Evolutionary conservation across 257 asterid genomes (phyloP).

Genomic region (Agastache rugosa): DNA sequence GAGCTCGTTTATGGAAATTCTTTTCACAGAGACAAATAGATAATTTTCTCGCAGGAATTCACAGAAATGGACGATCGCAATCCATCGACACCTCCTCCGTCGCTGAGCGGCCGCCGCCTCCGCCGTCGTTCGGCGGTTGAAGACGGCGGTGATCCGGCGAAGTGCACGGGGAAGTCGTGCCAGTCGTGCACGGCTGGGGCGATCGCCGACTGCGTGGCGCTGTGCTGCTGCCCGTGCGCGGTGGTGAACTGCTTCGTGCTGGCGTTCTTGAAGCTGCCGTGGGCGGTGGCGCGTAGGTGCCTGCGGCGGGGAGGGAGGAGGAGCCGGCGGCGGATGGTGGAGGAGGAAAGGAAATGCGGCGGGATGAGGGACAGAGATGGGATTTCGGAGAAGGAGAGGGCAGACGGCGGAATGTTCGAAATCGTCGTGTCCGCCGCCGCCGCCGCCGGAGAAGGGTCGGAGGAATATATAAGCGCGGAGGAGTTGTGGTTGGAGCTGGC

Average conservation of each 20-base stretch:
- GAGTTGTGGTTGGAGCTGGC: conserved; percentile 68
- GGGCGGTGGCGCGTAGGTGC: conserved; percentile 72
- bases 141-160: conserved; percentile 47
- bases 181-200: conserved; percentile 84
- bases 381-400: conserved; percentile 45
- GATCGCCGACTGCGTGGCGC: conserved; percentile 95
- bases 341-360: conserved; percentile 38
- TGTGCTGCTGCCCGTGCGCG: conserved; percentile 95
- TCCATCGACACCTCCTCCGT: conserved; percentile 37
- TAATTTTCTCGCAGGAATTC: neutral
- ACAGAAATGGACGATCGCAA: conserved; percentile 34
- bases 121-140: conserved; percentile 42
- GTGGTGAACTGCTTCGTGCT: conserved; percentile 71
- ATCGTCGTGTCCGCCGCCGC: conserved; percentile 27
- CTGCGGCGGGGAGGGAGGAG: conserved; percentile 44
- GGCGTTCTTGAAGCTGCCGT: conserved; percentile 78
- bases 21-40: neutral
- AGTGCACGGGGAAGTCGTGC: conserved; percentile 78
- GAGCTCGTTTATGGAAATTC: conserved; percentile 18
- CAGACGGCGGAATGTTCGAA: conserved; percentile 37
- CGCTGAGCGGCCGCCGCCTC: conserved; percentile 38
- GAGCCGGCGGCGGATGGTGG: conserved; percentile 37
- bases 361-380: conserved; percentile 37
- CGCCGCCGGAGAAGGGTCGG: conserved; percentile 35
- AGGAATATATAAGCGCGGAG: conserved; percentile 50